Evolutionary conservation across 768 basidiomycete species (phyloP).

Genomic region (Fomitopsis pulvina): DNA sequence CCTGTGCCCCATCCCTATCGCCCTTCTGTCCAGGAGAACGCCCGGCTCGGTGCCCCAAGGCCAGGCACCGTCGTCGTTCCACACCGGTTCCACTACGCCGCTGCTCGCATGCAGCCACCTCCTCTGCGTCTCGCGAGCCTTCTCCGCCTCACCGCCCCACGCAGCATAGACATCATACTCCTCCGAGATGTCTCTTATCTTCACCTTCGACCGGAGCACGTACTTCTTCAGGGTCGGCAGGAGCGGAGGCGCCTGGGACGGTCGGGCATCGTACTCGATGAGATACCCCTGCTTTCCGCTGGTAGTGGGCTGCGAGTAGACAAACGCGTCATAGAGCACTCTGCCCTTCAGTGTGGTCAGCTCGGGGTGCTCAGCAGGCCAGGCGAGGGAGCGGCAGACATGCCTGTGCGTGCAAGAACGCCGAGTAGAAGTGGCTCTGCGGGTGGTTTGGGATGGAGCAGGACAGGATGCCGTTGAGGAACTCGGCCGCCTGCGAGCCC

Average conservation of each 20-base stretch:
- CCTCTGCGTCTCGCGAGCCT: conserved; percentile 33
- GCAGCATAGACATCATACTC: conserved; percentile 79
- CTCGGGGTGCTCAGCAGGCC: background rate
- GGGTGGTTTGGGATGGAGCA: conserved; percentile 16
- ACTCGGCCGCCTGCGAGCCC: conserved; percentile 74
- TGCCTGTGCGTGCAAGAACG: conserved; percentile 25
- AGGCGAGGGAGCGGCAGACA: conserved; percentile 1
- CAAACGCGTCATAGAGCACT: conserved; percentile 83
- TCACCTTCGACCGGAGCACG: conserved; percentile 85
- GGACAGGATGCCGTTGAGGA: conserved; percentile 41
- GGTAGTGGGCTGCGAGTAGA: conserved; percentile 53
- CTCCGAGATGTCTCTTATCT: conserved; percentile 67
- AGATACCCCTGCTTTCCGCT: conserved; percentile 49
- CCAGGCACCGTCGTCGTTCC: conserved; percentile 42
- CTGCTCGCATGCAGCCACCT: conserved; percentile 58
- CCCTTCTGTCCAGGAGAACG: conserved; percentile 57
- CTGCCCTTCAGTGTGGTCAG: conserved; percentile 53
- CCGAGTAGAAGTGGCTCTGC: conserved; percentile 17
- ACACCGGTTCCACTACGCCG: conserved; percentile 72
- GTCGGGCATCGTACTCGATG: conserved; percentile 63
- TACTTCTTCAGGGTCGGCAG: conserved; percentile 73
- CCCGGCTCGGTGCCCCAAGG: conserved; percentile 57
- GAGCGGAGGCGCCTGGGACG: conserved; percentile 55
- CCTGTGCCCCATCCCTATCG: conserved; percentile 73
- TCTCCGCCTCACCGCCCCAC: conserved; percentile 52